Percentiles rank a stretch among this genome's conserved stretches.
Evolutionary conservation across 345 rosid species (phyloP).

Genomic region (Gossypium longicalyx): DNA sequence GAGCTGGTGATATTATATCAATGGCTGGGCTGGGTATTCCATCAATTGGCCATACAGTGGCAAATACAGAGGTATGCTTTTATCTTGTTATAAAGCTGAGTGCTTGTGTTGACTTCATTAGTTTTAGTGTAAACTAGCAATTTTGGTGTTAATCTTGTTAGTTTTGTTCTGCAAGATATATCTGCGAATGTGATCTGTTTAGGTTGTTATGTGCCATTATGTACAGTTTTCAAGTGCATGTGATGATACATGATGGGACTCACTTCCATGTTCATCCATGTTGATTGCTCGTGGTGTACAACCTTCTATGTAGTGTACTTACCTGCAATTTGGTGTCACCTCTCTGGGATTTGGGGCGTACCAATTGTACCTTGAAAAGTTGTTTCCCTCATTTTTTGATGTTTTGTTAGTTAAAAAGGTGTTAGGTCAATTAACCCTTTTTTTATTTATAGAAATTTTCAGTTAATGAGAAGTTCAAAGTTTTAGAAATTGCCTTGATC

Average conservation of each 20-base stretch:
- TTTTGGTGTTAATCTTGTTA: background rate
- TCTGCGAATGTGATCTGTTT: background rate
- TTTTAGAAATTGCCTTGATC: background rate
- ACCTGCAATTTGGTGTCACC: background rate
- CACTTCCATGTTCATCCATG: background rate
- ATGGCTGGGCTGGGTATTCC: constrained; percentile 84
- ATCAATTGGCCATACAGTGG: constrained; percentile 89
- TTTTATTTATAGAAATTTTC: background rate
- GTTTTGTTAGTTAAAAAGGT: background rate
- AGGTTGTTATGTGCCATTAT: background rate
- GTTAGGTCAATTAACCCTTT: background rate
- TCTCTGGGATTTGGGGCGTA: background rate
- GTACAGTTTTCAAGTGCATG: background rate
- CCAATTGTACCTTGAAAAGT: background rate
- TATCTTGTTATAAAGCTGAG: background rate
- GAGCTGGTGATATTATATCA: constrained; percentile 95
- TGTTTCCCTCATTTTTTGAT: background rate
- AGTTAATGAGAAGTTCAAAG: background rate
- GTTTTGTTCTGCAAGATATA: background rate
- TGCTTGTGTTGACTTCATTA: background rate
- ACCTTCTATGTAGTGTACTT: background rate
- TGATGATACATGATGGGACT: background rate
- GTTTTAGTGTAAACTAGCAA: constrained; percentile 1
- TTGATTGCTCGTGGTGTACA: background rate
- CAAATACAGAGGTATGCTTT: constrained; percentile 66